phyloP scores from a whole-genome alignment of 208 protist genomes.

The Acanthamoeba castellanii region DNA sequence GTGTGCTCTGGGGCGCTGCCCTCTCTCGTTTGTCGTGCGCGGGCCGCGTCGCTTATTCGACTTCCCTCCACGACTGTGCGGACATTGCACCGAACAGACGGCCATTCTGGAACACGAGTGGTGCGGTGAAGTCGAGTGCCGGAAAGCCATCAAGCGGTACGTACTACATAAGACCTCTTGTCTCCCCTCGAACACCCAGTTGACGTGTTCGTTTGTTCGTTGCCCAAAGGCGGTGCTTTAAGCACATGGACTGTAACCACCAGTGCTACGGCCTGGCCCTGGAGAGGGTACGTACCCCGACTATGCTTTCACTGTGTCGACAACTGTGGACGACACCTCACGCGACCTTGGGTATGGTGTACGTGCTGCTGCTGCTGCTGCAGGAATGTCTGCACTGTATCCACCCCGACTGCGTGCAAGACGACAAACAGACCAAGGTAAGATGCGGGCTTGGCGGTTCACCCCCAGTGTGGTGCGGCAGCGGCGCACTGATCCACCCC shows the following conservation, averaged over 20 bases:
- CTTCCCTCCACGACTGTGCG: not conserved
- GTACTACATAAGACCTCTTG: not conserved
- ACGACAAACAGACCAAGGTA: conserved; percentile 29
- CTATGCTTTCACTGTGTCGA: not conserved
- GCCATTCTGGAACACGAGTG: conserved; percentile 5
- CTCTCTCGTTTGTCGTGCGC: too few relatives aligned
- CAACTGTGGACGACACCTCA: not conserved
- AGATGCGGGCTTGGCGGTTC: not conserved
- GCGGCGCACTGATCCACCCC: not conserved
- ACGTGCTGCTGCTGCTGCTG: not conserved
- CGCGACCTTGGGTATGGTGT: not conserved
- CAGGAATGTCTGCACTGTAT: conserved; percentile 48
- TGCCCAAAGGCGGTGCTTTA: conserved; percentile 8
- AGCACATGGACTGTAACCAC: not conserved
- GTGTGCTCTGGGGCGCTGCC: too few relatives aligned
- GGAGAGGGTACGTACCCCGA: not conserved
- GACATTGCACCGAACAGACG: not conserved
- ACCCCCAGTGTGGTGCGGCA: not conserved
- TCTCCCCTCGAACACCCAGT: not conserved
- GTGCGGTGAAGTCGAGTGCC: not conserved
- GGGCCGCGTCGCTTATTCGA: not conserved
- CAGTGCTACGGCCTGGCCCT: conserved; percentile 5
- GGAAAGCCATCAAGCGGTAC: not conserved
- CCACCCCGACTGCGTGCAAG: conserved; percentile 17
- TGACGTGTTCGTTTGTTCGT: too few relatives aligned